A percentile compares a stretch with the other conserved stretches of the same genome.
phyloP scores from a whole-genome alignment of 1,139 yeast species.

The Saccharomycopsis hybrid region DNA sequence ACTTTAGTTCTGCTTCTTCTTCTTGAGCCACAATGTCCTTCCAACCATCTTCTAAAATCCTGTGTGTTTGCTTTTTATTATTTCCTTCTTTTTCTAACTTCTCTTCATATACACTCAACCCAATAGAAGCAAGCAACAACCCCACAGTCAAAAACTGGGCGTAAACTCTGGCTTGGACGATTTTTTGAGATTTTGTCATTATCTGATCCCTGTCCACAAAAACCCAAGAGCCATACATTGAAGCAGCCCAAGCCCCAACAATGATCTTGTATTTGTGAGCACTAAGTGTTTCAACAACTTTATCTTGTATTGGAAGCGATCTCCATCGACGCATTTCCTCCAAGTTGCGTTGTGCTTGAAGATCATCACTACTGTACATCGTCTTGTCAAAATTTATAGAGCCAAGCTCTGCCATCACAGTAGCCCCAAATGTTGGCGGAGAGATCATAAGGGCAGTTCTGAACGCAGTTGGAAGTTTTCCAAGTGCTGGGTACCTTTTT shows the following conservation, averaged over 20 bases:
- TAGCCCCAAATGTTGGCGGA: conserved; percentile 52
- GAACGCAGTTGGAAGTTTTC: conserved; percentile 44
- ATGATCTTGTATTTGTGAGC: conserved; percentile 72
- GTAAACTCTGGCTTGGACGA: conserved; percentile 91
- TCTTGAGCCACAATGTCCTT: conserved; percentile 37
- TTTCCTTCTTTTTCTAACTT: conserved; percentile 30
- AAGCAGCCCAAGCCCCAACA: conserved; percentile 78
- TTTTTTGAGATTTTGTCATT: conserved; percentile 75
- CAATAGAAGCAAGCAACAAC: conserved; percentile 56
- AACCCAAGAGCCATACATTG: conserved; percentile 80
- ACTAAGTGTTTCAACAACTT: conserved; percentile 39
- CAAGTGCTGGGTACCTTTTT: conserved; percentile 36
- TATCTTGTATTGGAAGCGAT: conserved; percentile 39
- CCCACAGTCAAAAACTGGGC: conserved; percentile 78
- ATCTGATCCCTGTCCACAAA: conserved; percentile 68
- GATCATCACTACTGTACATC: conserved; percentile 35
- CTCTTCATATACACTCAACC: conserved; percentile 57
- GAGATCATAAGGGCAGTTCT: conserved; percentile 51
- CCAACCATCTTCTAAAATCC: conserved; percentile 37
- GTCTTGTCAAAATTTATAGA: conserved; percentile 49
- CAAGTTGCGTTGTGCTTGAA: conserved; percentile 35
- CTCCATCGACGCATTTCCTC: conserved; percentile 50
- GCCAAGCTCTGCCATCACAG: conserved; percentile 54
- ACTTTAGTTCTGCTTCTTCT: conserved; percentile 31
- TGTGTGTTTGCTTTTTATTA: conserved; percentile 35